phyloP scores from a whole-genome alignment of 352 stramenopile genomes.

The Phytophthora europaea region DNA sequence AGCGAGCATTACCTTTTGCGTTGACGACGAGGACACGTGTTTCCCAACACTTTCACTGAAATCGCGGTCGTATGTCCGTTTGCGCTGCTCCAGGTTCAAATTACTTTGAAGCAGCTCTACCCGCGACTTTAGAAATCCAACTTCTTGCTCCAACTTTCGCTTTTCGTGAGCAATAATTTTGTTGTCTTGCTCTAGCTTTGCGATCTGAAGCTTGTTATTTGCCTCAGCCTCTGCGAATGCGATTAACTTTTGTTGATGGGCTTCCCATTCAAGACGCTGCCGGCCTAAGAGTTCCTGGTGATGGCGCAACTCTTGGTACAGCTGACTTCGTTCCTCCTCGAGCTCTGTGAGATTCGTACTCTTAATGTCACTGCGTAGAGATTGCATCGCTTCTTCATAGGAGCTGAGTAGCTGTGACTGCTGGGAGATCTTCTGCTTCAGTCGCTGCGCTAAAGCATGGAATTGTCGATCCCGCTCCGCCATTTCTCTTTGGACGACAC shows the following conservation, averaged over 20 bases:
- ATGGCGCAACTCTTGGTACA: constrained; percentile 54
- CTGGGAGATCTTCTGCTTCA: constrained; percentile 63
- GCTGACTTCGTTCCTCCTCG: constrained; percentile 63
- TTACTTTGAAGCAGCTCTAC: constrained; percentile 58
- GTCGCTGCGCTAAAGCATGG: constrained; percentile 57
- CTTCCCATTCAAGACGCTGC: constrained; percentile 42
- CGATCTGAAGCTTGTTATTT: constrained; percentile 43
- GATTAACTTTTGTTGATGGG: constrained; percentile 38
- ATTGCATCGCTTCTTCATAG: constrained; percentile 74
- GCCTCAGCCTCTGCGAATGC: constrained; percentile 43
- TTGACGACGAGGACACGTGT: constrained; percentile 24
- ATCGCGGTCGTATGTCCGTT: constrained; percentile 62
- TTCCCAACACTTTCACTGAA: constrained; percentile 36
- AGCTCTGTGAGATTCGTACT: constrained; percentile 68
- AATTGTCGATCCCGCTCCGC: constrained; percentile 61
- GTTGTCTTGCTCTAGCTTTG: constrained; percentile 51
- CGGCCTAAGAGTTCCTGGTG: constrained; percentile 41
- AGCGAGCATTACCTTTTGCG: constrained; percentile 34
- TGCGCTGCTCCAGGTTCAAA: constrained; percentile 56
- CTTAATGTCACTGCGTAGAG: constrained; percentile 56
- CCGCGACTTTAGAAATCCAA: constrained; percentile 42
- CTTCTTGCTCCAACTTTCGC: constrained; percentile 60
- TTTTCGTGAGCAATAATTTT: constrained; percentile 52
- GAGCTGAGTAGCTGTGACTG: constrained; percentile 59
- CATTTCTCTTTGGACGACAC: constrained; percentile 44